phyloP scores from a whole-genome alignment of 192 early-diverging fungal genomes.

The Chytriomyces sp. region DNA sequence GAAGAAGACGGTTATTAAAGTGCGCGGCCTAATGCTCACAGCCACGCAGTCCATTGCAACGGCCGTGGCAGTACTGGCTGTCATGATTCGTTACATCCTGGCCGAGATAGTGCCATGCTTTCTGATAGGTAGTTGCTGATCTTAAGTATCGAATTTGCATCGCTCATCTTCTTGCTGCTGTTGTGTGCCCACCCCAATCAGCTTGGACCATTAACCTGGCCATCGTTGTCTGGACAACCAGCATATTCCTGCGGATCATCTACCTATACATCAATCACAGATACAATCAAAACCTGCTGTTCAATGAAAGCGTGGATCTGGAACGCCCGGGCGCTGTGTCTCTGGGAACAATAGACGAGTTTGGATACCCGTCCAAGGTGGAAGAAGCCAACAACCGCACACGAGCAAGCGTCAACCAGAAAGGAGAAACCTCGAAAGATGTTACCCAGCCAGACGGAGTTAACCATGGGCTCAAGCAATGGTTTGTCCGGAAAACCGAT shows the following conservation, averaged over 20 bases:
- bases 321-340: neutral
- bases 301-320: neutral
- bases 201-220: neutral
- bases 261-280: conserved; percentile 15
- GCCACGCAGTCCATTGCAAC: neutral
- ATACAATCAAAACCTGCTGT: conserved; percentile 24
- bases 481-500: neutral
- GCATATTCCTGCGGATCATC: neutral
- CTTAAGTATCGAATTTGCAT: no score
- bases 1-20: neutral
- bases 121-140: neutral
- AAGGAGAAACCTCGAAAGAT: neutral
- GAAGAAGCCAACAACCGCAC: neutral
- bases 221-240: neutral
- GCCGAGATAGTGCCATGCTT: neutral
- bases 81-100: neutral
- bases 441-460: neutral
- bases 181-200: neutral
- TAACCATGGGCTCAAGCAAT: neutral
- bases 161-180: neutral
- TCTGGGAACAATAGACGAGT: neutral
- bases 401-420: neutral
- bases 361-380: neutral
- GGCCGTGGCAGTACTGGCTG: neutral
- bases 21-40: neutral